Conservation (phyloP, 176 grass and related monocot species). For the Eleusine coracana region DNA sequence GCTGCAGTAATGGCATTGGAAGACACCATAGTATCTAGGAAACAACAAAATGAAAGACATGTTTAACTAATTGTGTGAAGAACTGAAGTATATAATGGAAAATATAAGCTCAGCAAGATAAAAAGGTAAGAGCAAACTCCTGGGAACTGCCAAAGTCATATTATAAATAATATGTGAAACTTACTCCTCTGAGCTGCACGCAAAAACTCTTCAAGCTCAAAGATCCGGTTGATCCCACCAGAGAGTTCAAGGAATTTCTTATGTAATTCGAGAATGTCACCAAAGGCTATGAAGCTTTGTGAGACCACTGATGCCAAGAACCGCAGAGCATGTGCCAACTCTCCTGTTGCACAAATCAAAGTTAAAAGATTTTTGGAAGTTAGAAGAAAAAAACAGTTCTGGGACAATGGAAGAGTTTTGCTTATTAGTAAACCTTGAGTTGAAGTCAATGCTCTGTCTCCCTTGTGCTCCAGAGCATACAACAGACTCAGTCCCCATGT, state of each 20-base stretch:
- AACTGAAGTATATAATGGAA: not conserved
- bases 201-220: conserved; percentile 89
- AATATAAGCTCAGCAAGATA: conserved; percentile 7
- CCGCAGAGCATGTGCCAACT: conserved; percentile 89
- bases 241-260: conserved; percentile 97
- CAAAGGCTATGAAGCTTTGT: conserved; percentile 97
- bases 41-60: conserved; percentile 47
- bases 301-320: conserved; percentile 98
- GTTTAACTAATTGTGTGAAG: not conserved
- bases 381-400: conserved; percentile 21
- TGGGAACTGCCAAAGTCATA: conserved; percentile 25
- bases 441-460: conserved; percentile 84
- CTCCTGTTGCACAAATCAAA: conserved; percentile 66
- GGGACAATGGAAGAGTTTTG: conserved; percentile 1
- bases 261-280: conserved; percentile 95
- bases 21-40: conserved; percentile 53
- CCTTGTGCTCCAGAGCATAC: conserved; percentile 98
- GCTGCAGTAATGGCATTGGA: conserved; percentile 43
- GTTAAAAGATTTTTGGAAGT: conserved; percentile 16
- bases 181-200: conserved; percentile 78
- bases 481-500: conserved; percentile 97
- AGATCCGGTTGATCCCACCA: conserved; percentile 93
- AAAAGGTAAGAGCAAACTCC: conserved; percentile 16
- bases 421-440: conserved; percentile 75
- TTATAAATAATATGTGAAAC: conserved; percentile 28